Base-by-base conservation (phyloP, 176 grass and related monocot genomes). In the Triticum monococcum region DNA sequence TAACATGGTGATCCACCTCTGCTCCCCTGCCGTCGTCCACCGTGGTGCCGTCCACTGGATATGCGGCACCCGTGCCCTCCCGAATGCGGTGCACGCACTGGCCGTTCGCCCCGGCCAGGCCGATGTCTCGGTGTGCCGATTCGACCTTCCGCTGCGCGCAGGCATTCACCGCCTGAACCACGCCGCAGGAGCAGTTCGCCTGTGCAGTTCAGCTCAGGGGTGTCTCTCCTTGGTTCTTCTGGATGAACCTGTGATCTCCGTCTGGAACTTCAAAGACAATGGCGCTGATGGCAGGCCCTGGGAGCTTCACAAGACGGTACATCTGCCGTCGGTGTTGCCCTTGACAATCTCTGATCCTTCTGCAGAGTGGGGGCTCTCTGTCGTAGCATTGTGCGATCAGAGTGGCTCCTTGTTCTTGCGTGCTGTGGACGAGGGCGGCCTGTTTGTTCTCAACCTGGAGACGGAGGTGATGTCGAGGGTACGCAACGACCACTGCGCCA, bases 61-160 rank as follows among this genome's bases (percentile, higher is more conserved):
- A 69, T 86, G 75, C 46, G 83, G 83, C 62, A 85, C 83, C 9
- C 74, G 8, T 9, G 62, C 74, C 74, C 50, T 85, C 61, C 74
- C 83, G 1, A 66, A 86, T 11, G 84, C 64, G 32, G 32, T 86
- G n/a, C 83, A 68, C 31, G 32, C 63, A 1, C 74, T 78, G 31
- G 62, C 14, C 0, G 63, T 78, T 5, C 63, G n/a, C 75, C n/a
- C 66, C 23, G 4, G 31, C 25, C n/a, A 78, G 74, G 3, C 10
- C 14, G 32, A 14, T 16, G 48, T 16, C 10, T 78, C 74, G 1
- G 62, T 78, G 61, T 30, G 63, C 45, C 74, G 84, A 5, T 8
- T 85, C 31, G n/a, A 78, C 43, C 74, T 85, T 35, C 83, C 74
- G 9, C 43, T 50, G 3, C 16, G 16, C 1, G 63, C 84, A 4